Evolutionary conservation across 148 eudicot species (phyloP).

Genomic region (Cornus controversa): DNA sequence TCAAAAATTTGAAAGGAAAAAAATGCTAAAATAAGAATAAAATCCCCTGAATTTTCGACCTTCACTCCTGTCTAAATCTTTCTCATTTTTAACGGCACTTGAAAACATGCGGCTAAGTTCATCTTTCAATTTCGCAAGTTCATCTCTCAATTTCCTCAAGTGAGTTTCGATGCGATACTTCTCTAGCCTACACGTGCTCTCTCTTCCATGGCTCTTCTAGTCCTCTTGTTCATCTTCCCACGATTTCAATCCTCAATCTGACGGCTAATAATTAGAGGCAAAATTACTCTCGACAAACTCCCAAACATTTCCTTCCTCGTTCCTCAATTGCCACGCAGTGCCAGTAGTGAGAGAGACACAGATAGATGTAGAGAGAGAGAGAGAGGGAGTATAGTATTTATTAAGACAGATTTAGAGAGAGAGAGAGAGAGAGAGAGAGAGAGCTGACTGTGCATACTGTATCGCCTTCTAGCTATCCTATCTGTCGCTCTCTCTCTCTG

Average conservation of each 20-base stretch:
- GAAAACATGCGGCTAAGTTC: no score
- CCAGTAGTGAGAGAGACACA: not conserved
- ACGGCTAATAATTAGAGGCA: not conserved
- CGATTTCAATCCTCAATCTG: not conserved
- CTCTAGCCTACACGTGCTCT: not conserved
- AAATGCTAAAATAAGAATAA: no score
- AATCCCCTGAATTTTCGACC: not conserved
- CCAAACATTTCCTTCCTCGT: not conserved
- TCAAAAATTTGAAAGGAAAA: no score
- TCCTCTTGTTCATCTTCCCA: not conserved
- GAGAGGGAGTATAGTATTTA: not conserved
- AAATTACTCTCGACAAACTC: not conserved
- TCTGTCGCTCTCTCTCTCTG: not conserved
- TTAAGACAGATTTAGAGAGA: not conserved
- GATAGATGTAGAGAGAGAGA: not conserved
- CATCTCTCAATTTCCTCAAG: no score
- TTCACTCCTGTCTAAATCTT: no score
- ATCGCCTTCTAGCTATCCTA: not conserved
- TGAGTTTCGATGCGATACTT: not conserved
- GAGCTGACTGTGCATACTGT: not conserved
- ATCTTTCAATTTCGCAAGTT: no score
- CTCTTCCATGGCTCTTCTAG: not conserved
- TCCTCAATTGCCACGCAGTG: not conserved
- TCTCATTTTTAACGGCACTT: no score
- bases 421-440: not conserved